Conservation (phyloP, 1,284 basidiomycete genomes). For the Ustilago bromivora region DNA sequence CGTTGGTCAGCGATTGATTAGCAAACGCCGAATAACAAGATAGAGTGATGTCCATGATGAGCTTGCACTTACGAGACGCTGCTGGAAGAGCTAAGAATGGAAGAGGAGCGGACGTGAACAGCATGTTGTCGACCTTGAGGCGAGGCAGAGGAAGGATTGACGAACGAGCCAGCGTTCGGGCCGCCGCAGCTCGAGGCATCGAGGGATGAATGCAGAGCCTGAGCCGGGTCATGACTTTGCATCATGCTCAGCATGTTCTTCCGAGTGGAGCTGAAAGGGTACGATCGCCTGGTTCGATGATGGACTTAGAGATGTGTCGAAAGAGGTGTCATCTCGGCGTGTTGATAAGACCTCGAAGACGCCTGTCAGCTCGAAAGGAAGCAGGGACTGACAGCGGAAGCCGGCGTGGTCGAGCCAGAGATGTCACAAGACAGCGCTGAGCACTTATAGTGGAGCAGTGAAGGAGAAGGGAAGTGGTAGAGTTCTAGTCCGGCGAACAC, state of each 20-base stretch:
- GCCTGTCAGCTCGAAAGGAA: background rate
- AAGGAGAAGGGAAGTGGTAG: background rate
- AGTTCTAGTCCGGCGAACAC: background rate
- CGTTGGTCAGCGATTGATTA: background rate
- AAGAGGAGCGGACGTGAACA: constrained; percentile 37
- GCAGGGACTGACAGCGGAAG: background rate
- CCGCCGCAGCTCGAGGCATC: background rate
- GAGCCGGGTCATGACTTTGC: constrained; percentile 11
- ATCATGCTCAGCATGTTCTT: constrained; percentile 12
- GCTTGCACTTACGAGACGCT: constrained; percentile 34
- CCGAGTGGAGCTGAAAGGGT: background rate
- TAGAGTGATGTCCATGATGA: background rate
- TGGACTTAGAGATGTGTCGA: background rate
- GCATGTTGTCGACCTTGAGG: constrained; percentile 17
- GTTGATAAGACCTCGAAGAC: background rate
- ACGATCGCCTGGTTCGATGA: no score
- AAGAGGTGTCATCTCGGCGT: background rate
- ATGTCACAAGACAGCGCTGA: background rate
- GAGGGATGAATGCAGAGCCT: background rate
- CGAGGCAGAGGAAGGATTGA: constrained; percentile 3
- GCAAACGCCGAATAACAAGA: background rate
- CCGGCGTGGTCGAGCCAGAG: background rate
- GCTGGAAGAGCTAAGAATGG: constrained; percentile 48
- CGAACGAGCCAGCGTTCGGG: constrained; percentile 1
- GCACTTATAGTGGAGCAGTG: background rate